phyloP scores from a whole-genome alignment of 768 basidiomycete species.

The Lactarius akahatsu region DNA sequence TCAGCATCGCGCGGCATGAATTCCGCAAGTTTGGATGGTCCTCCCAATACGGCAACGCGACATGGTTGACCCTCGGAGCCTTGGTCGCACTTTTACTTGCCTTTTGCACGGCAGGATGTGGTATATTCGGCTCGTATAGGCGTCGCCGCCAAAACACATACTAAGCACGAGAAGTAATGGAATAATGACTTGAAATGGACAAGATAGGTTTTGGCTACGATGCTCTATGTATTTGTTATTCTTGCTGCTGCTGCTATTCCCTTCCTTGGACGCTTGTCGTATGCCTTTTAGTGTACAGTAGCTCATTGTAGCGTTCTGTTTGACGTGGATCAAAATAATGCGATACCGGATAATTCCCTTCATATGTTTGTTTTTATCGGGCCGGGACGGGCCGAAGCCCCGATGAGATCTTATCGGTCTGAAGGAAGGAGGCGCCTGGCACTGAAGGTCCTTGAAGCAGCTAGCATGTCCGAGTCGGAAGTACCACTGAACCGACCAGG shows the following conservation, averaged over 20 bases:
- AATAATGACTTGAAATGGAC: not conserved
- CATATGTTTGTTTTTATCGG: not conserved
- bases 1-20: constrained; percentile 62
- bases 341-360: not conserved
- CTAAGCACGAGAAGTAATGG: constrained; percentile 20
- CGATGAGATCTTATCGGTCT: not conserved
- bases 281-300: not conserved
- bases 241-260: not conserved
- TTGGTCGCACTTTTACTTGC: constrained; percentile 63
- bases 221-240: constrained; percentile 7
- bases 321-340: not conserved
- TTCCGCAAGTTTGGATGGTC: constrained; percentile 48
- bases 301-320: not conserved
- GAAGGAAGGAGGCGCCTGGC: no score
- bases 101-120: constrained; percentile 64
- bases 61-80: constrained; percentile 79
- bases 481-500: not conserved
- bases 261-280: not conserved
- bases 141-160: constrained; percentile 34
- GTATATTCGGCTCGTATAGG: constrained; percentile 66
- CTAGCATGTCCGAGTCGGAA: not conserved
- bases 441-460: no score
- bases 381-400: not conserved
- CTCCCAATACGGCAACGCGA: constrained; percentile 73
- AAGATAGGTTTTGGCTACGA: not conserved